Conservation (phyloP, 306 rosid genomes). For the Cercis canadensis region DNA sequence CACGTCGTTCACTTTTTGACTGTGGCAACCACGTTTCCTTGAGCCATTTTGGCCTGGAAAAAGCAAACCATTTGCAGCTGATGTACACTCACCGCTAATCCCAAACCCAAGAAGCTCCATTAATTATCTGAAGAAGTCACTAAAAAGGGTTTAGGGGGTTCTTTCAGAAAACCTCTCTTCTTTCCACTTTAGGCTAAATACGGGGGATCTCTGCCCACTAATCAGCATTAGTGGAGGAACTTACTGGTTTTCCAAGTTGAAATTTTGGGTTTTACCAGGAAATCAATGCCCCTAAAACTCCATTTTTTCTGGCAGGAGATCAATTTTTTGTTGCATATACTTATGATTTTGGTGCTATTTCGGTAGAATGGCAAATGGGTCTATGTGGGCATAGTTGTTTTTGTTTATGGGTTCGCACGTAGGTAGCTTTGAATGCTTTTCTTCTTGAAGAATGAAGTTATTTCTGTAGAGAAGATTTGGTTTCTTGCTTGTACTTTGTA, state of each 20-base stretch:
- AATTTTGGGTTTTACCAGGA: constrained; percentile 19
- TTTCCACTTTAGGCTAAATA: constrained; percentile 12
- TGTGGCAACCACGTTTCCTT: background rate
- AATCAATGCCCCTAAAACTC: constrained; percentile 29
- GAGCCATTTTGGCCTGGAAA: background rate
- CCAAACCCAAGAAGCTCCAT: constrained; percentile 3
- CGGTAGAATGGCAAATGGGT: constrained; percentile 31
- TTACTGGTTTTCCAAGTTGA: constrained; percentile 21
- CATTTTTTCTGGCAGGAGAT: constrained; percentile 23
- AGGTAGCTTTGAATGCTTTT: constrained; percentile 3
- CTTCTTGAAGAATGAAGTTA: constrained; percentile 20
- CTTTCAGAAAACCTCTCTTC: constrained; percentile 9
- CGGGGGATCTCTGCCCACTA: constrained; percentile 33
- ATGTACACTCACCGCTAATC: constrained; percentile 6
- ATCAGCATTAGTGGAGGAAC: constrained; percentile 12
- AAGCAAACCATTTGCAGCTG: constrained; percentile 21
- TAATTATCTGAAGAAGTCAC: constrained; percentile 1
- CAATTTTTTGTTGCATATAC: constrained; percentile 25
- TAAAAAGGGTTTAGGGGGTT: constrained; percentile 6
- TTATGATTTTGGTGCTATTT: constrained; percentile 37
- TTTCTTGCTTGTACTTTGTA: constrained; percentile 14
- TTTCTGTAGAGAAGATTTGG: constrained; percentile 20
- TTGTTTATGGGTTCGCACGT: background rate
- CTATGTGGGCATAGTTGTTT: constrained; percentile 27
- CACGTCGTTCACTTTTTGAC: background rate